Conservation (phyloP, 176 grass and related monocot species). For the Puccinellia tenuiflora region DNA sequence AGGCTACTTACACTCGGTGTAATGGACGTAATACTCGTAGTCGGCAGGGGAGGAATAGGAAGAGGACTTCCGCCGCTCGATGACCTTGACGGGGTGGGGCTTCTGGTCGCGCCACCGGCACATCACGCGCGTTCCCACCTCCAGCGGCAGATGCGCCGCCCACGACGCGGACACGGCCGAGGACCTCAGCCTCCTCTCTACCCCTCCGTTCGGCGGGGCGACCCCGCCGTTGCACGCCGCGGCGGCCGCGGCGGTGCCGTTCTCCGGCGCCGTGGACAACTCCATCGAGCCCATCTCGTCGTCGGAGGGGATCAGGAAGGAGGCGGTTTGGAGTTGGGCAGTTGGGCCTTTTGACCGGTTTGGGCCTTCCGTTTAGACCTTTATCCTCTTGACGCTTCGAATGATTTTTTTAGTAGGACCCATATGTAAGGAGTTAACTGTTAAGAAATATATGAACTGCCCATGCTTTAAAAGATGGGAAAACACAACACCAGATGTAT, state of each 20-base stretch:
- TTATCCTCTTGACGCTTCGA: neutral
- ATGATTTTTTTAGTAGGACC: neutral
- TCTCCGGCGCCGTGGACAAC: conserved; percentile 56
- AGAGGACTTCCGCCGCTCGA: conserved; percentile 74
- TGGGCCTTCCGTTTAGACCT: neutral
- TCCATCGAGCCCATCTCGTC: conserved; percentile 81
- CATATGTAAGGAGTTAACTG: neutral
- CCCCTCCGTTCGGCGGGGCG: conserved; percentile 35
- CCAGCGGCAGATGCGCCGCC: conserved; percentile 53
- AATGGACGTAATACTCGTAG: conserved; percentile 99
- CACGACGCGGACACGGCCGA: conserved; percentile 10
- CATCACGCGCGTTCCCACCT: conserved; percentile 94
- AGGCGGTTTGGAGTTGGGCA: neutral
- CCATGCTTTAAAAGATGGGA: neutral
- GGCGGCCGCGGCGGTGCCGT: conserved; percentile 31
- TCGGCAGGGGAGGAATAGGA: conserved; percentile 39
- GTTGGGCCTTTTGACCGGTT: conserved; percentile 21
- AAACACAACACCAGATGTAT: too few species aligned
- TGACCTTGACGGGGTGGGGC: conserved; percentile 94
- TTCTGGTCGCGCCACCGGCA: conserved; percentile 97
- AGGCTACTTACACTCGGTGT: conserved; percentile 78
- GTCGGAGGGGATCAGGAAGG: conserved; percentile 27
- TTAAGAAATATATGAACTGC: neutral
- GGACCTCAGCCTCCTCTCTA: conserved; percentile 45
- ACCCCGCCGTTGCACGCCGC: conserved; percentile 50